phyloP scores from a whole-genome alignment of 2,329 filamentous ascomycete genomes.

The Aspergillus pseudoviridinutans region DNA sequence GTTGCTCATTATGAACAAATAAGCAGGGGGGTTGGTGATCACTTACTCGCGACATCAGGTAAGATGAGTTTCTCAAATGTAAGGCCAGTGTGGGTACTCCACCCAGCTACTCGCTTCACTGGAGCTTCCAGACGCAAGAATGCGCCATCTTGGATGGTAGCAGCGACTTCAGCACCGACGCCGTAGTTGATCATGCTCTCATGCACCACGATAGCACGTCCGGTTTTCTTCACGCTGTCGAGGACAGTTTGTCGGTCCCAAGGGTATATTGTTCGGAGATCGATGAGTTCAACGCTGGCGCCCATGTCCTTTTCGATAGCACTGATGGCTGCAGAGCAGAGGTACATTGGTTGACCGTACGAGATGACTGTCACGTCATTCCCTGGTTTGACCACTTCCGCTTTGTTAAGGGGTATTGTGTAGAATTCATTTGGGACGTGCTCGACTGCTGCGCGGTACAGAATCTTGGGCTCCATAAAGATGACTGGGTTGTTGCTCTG shows the following conservation, averaged over 20 bases:
- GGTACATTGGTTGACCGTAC: conserved; percentile 86
- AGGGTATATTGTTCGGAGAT: conserved; percentile 82
- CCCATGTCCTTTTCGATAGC: conserved; percentile 72
- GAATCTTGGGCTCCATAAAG: conserved; percentile 90
- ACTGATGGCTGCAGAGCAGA: conserved; percentile 71
- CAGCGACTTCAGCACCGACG: conserved; percentile 83
- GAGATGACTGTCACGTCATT: conserved; percentile 79
- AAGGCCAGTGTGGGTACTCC: conserved; percentile 78
- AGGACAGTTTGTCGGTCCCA: conserved; percentile 84
- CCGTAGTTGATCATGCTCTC: conserved; percentile 90
- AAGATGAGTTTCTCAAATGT: conserved; percentile 76
- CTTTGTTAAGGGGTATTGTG: conserved; percentile 78
- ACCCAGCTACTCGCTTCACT: conserved; percentile 80
- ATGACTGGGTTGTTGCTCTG: conserved; percentile 78
- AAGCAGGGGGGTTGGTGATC: background rate
- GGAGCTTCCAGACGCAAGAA: conserved; percentile 83
- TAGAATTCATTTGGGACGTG: conserved; percentile 80
- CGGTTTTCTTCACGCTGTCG: conserved; percentile 80
- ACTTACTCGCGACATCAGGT: conserved; percentile 83
- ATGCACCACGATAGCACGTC: conserved; percentile 81
- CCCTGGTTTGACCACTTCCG: conserved; percentile 76
- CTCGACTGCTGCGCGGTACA: conserved; percentile 88
- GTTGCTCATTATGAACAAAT: conserved; percentile 2
- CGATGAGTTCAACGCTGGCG: conserved; percentile 77
- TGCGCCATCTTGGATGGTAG: conserved; percentile 81